Evolutionary conservation across 495 filamentous ascomycete species (phyloP).

Genomic region (Amniculicola lignicola): DNA sequence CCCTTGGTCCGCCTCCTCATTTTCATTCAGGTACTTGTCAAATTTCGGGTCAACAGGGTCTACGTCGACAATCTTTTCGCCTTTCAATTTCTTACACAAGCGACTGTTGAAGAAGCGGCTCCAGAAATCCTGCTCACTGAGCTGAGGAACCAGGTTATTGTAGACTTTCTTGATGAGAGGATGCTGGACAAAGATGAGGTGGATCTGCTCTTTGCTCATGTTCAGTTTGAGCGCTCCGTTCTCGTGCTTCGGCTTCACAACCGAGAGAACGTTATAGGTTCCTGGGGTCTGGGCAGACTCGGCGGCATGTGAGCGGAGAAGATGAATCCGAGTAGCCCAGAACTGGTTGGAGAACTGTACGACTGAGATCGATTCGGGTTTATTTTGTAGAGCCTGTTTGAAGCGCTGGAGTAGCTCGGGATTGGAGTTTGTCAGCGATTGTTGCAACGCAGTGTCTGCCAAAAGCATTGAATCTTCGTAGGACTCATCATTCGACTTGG

Average conservation of each 20-base stretch:
- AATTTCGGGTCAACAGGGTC: constrained; percentile 72
- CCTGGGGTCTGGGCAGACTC: constrained; percentile 80
- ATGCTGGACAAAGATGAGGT: constrained; percentile 88
- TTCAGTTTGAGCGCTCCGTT: constrained; percentile 75
- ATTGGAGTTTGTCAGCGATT: constrained; percentile 77
- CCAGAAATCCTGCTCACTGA: constrained; percentile 83
- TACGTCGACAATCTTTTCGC: constrained; percentile 72
- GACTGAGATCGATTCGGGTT: constrained; percentile 74
- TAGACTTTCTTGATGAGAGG: constrained; percentile 87
- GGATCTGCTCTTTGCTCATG: constrained; percentile 87
- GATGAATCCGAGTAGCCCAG: constrained; percentile 80
- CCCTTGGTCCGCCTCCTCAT: constrained; percentile 55
- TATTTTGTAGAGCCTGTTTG: constrained; percentile 70
- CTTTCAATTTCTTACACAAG: constrained; percentile 86
- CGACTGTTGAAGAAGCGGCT: constrained; percentile 84
- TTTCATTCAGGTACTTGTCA: constrained; percentile 75
- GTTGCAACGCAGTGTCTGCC: constrained; percentile 72
- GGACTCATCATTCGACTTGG: constrained; percentile 52
- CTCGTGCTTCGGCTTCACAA: constrained; percentile 76
- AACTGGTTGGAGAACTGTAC: constrained; percentile 82
- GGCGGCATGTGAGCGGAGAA: constrained; percentile 86
- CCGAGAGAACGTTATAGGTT: constrained; percentile 86
- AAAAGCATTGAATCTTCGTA: constrained; percentile 76
- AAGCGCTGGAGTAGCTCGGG: constrained; percentile 71
- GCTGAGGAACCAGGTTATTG: constrained; percentile 85